Conservation (phyloP, 129 eudicot species). For the Mikania micrantha region DNA sequence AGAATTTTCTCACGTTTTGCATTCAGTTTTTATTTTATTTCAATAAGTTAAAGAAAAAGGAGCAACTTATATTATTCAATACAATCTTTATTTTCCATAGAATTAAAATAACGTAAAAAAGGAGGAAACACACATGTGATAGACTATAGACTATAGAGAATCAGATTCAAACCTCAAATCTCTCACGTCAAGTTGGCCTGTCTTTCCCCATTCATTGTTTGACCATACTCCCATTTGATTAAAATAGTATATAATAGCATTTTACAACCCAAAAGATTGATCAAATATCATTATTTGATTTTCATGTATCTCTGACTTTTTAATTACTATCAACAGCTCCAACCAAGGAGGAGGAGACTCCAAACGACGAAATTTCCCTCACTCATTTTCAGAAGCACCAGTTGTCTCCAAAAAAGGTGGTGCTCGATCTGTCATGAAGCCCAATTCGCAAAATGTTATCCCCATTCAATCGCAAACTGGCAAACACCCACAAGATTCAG, state of each 20-base stretch:
- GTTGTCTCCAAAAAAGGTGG: no score
- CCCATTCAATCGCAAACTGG: slow-evolving; percentile 18
- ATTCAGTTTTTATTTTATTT: no score
- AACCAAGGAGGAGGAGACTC: neutral
- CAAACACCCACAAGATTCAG: slow-evolving; percentile 45
- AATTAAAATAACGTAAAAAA: no score
- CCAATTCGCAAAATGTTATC: slow-evolving; percentile 17
- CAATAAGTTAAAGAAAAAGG: no score
- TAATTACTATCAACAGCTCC: neutral
- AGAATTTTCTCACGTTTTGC: no score
- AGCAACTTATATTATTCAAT: no score
- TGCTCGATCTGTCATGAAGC: neutral
- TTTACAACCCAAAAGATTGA: neutral
- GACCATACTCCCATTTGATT: slow-evolving; percentile 2
- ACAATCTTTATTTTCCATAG: no score
- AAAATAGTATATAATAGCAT: neutral
- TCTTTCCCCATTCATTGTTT: slow-evolving; percentile 11
- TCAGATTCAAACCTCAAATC: neutral
- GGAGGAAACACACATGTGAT: no score
- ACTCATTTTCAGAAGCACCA: neutral
- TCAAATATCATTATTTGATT: neutral
- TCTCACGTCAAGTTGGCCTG: slow-evolving; percentile 22
- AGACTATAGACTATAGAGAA: no score
- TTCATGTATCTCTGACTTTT: no score
- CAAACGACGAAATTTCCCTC: neutral